These are phyloP conservation scores for Peronosclerospora sorghi DNA, from an alignment of 352 stramenopile genomes.

Conservation along the genomic window DNA sequence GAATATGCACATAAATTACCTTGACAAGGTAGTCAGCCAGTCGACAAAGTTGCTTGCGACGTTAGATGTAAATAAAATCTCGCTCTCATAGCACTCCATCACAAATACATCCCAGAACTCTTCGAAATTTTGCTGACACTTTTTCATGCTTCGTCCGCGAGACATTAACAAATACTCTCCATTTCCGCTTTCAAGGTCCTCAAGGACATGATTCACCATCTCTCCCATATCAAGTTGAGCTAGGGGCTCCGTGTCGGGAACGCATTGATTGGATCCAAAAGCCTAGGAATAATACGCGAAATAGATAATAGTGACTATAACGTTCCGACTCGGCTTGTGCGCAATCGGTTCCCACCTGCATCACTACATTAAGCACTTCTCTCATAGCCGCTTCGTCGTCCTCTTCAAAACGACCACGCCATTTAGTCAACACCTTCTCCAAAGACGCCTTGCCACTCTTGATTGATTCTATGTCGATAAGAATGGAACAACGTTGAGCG, in stretches of 20 bases:
- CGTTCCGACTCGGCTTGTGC: neutral
- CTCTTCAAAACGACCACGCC: conserved; percentile 63
- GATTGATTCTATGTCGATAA: conserved; percentile 34
- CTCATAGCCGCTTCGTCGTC: conserved; percentile 36
- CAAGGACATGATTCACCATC: conserved; percentile 50
- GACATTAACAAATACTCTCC: conserved; percentile 63
- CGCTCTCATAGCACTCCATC: conserved; percentile 68
- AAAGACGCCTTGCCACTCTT: conserved; percentile 43
- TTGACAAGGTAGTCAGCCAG: conserved; percentile 74
- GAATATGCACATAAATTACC: conserved; percentile 16
- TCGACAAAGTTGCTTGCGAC: conserved; percentile 58
- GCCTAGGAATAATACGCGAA: conserved; percentile 12
- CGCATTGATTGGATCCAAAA: conserved; percentile 45
- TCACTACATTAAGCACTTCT: conserved; percentile 70
- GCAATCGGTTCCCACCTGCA: conserved; percentile 31
- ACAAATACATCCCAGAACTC: conserved; percentile 75
- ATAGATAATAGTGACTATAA: conserved; percentile 5
- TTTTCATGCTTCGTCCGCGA: conserved; percentile 39
- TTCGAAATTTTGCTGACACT: conserved; percentile 55
- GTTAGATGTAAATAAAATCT: conserved; percentile 64
- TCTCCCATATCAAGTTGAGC: conserved; percentile 65
- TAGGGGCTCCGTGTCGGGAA: conserved; percentile 39
- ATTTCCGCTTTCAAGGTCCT: conserved; percentile 48
- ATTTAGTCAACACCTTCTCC: conserved; percentile 41
- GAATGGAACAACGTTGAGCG: neutral